These are phyloP conservation scores for Lactifluus hygrophoroides DNA, from an alignment of 768 basidiomycete species.

Conservation along the genomic window DNA sequence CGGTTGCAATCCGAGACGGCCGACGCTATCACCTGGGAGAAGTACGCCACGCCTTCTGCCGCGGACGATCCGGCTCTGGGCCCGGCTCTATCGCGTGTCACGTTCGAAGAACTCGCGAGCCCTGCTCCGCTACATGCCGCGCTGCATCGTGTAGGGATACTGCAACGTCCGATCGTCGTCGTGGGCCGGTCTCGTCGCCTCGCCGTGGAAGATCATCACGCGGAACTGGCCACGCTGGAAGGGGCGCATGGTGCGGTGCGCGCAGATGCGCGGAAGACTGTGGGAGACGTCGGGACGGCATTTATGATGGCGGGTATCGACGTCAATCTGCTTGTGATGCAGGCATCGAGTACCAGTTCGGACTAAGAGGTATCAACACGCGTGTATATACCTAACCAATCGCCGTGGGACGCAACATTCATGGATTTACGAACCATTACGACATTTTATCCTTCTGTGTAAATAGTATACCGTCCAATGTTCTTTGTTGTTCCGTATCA, in stretches of 20 bases:
- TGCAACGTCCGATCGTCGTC: slow-evolving; percentile 45
- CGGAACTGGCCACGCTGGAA: slow-evolving; percentile 60
- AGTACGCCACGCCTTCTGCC: slow-evolving; percentile 36
- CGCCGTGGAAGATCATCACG: slow-evolving; percentile 59
- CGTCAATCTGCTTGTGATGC: slow-evolving; percentile 58
- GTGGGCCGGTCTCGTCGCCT: slow-evolving; percentile 69
- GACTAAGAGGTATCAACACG: neutral
- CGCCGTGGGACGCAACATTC: neutral
- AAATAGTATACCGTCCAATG: neutral
- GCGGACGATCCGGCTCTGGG: slow-evolving; percentile 17
- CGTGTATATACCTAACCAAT: too few relatives aligned
- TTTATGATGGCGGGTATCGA: slow-evolving; percentile 56
- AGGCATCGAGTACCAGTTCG: slow-evolving; percentile 31
- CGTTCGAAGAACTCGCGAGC: slow-evolving; percentile 49
- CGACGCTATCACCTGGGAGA: slow-evolving; percentile 68
- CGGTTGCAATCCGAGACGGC: slow-evolving; percentile 76
- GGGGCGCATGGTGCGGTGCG: slow-evolving; percentile 47
- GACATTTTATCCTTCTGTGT: neutral
- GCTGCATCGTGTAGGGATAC: slow-evolving; percentile 35
- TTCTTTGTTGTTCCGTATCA: neutral
- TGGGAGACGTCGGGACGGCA: slow-evolving; percentile 78
- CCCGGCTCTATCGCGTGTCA: slow-evolving; percentile 45
- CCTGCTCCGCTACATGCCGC: slow-evolving; percentile 51
- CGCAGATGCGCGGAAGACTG: slow-evolving; percentile 65
- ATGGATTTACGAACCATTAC: neutral